phyloP scores from a whole-genome alignment of 192 early-diverging fungal species.

The Coemansia pectinata region DNA sequence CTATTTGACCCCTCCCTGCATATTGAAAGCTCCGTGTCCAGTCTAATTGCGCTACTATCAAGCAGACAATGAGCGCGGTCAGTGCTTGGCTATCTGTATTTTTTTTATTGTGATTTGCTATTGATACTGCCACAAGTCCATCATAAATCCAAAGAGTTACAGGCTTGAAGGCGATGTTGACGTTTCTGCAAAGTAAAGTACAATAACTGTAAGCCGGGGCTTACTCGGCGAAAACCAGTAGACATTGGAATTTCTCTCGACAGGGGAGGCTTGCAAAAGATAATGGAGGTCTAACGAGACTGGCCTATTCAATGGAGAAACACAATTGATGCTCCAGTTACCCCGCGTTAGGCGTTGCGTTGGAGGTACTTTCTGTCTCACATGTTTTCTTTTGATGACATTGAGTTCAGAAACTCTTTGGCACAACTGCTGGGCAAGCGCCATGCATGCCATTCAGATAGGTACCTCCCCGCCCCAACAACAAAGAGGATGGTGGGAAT shows the following conservation, averaged over 20 bases:
- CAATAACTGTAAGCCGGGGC: neutral
- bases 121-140: neutral
- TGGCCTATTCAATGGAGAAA: neutral
- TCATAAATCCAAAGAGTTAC: neutral
- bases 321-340: constrained; percentile 2
- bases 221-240: neutral
- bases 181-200: neutral
- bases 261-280: neutral
- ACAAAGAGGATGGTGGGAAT: neutral
- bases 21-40: neutral
- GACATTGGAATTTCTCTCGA: neutral
- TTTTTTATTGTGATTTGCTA: neutral
- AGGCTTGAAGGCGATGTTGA: neutral
- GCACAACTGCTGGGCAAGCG: constrained; percentile 3
- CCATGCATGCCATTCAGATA: constrained; percentile 5
- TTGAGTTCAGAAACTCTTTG: neutral
- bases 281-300: neutral
- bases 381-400: neutral
- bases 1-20: neutral
- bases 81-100: neutral
- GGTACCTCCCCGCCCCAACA: neutral
- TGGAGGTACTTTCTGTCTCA: neutral
- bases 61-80: neutral
- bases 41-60: neutral
- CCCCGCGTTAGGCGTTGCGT: neutral